Percentiles rank a stretch among this genome's conserved stretches.
Evolutionary conservation across 2,329 filamentous ascomycete genomes (phyloP).

Genomic region (Sporothrix dimorphospora): DNA sequence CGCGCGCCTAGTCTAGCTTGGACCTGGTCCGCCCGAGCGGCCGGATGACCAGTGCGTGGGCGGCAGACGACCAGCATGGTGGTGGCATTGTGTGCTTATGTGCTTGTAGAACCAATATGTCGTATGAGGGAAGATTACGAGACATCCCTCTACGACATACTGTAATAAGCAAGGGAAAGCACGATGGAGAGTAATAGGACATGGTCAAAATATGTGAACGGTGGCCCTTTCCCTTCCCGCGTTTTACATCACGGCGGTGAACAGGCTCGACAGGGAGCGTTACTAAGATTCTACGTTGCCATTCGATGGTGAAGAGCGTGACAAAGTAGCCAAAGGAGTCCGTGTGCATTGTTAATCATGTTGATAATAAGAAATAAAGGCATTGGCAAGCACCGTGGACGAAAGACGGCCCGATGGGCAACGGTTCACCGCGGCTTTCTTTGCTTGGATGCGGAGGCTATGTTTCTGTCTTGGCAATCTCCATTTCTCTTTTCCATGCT

Average conservation of each 20-base stretch:
- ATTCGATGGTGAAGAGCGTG: background rate
- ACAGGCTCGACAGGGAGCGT: background rate
- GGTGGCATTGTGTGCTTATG: background rate
- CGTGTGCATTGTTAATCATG: too few species aligned
- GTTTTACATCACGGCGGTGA: too few species aligned
- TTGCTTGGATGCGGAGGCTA: too few species aligned
- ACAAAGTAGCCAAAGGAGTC: background rate
- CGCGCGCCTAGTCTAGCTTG: background rate
- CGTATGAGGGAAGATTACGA: background rate
- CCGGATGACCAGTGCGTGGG: background rate
- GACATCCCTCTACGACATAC: background rate
- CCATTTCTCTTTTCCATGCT: too few species aligned
- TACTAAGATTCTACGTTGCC: background rate
- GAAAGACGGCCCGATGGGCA: background rate
- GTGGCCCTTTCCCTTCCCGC: background rate
- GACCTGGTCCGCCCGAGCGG: slow-evolving; percentile 6
- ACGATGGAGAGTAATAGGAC: background rate
- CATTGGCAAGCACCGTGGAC: background rate
- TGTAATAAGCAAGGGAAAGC: background rate
- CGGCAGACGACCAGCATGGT: background rate
- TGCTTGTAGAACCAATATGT: background rate
- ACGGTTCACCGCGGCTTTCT: too few species aligned
- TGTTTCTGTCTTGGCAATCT: too few species aligned
- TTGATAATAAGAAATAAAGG: too few species aligned
- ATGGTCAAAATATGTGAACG: too few species aligned